Conservation (phyloP, 2,329 filamentous ascomycete genomes). For the Zalaria sp. region DNA sequence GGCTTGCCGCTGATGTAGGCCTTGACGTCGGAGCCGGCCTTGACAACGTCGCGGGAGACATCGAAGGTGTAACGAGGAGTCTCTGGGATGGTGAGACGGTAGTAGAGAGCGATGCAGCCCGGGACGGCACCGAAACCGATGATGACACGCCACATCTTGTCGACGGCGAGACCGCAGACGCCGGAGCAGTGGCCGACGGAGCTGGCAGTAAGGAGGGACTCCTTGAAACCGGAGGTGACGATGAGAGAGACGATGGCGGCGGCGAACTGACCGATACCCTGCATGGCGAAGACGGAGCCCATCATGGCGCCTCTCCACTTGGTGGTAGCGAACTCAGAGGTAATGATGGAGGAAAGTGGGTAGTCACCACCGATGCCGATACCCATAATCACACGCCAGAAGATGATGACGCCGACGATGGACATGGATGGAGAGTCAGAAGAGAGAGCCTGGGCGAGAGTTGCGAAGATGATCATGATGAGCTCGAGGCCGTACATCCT, state of each 20-base stretch:
- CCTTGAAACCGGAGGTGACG: conserved; percentile 25
- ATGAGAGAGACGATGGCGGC: conserved; percentile 67
- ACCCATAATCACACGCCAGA: conserved; percentile 72
- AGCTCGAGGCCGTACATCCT: conserved; percentile 75
- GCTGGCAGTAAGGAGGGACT: conserved; percentile 18
- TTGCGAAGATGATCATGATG: conserved; percentile 68
- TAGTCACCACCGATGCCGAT: conserved; percentile 70
- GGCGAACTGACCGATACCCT: conserved; percentile 66
- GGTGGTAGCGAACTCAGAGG: conserved; percentile 75
- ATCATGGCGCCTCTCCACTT: conserved; percentile 82
- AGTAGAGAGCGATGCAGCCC: conserved; percentile 70
- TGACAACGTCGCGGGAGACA: conserved; percentile 58
- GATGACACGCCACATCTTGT: conserved; percentile 77
- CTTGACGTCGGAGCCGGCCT: conserved; percentile 57
- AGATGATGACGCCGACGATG: conserved; percentile 53
- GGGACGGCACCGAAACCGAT: conserved; percentile 73
- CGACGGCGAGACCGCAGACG: conserved; percentile 55
- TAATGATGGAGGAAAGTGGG: conserved; percentile 70
- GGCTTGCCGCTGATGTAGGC: conserved; percentile 56
- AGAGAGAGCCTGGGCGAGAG: conserved; percentile 55
- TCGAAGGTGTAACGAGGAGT: conserved; percentile 83
- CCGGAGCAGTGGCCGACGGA: conserved; percentile 44
- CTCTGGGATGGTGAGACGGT: conserved; percentile 75
- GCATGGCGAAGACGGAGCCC: conserved; percentile 76
- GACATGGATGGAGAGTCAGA: conserved; percentile 49